phyloP scores from a whole-genome alignment of 257 asterid genomes.

The Linderniella brevidens region DNA sequence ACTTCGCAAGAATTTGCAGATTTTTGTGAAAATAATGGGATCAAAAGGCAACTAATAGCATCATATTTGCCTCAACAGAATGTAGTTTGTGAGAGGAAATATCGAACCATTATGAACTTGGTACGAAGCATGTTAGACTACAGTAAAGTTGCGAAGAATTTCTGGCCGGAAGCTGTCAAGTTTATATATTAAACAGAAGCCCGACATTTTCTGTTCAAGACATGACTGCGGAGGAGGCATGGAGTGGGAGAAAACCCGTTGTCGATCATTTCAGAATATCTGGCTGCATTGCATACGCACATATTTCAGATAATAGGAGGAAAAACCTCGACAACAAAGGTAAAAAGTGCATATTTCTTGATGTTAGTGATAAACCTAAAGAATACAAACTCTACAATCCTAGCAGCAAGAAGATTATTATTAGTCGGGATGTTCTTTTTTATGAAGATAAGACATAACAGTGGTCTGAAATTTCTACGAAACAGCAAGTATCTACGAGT shows the following conservation, averaged over 20 bases:
- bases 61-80: conserved; percentile 4
- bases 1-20: not conserved
- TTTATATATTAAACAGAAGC: not conserved
- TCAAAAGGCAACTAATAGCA: not conserved
- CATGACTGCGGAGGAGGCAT: no score
- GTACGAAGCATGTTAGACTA: not conserved
- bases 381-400: no score
- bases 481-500: no score
- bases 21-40: conserved; percentile 9
- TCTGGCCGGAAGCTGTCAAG: not conserved
- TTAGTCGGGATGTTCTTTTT: no score
- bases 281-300: not conserved
- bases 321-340: no score
- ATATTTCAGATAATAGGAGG: not conserved
- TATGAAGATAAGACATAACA: no score
- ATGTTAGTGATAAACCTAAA: no score
- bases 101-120: not conserved
- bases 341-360: no score
- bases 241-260: no score
- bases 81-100: not conserved
- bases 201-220: no score
- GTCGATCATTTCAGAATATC: not conserved
- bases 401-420: no score
- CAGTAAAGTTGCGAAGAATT: not conserved
- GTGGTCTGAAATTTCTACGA: no score